These are phyloP conservation scores for Blastocladiella emersonii DNA, from an alignment of 371 early-diverging fungal species.

Conservation along the genomic window DNA sequence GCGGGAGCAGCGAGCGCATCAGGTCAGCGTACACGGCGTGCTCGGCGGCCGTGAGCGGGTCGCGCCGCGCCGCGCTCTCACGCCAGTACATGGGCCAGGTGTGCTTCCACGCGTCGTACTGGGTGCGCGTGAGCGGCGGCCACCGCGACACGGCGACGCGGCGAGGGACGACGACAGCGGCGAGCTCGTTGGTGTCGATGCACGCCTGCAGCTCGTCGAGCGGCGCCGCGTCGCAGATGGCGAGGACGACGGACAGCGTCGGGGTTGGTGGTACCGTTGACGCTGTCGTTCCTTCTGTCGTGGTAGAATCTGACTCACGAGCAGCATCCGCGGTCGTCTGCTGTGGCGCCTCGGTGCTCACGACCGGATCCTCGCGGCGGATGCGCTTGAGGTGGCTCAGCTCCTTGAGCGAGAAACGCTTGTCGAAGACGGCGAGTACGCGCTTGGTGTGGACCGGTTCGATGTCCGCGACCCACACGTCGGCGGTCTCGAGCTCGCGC, in stretches of 20 bases:
- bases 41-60: background rate
- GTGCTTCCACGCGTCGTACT: constrained; percentile 3
- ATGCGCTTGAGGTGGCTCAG: constrained; percentile 4
- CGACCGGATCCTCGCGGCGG: background rate
- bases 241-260: background rate
- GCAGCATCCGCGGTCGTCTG: too few species aligned
- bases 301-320: background rate
- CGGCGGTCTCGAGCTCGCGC: background rate
- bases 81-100: constrained; percentile 9
- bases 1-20: background rate
- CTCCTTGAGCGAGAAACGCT: background rate
- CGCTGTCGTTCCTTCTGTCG: too few species aligned
- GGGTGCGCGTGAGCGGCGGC: constrained; percentile 5
- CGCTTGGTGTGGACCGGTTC: background rate
- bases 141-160: background rate
- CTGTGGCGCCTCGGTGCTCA: background rate
- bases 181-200: background rate
- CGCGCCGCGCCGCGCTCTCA: background rate
- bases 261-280: background rate
- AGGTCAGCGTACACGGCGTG: background rate
- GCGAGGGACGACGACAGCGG: background rate
- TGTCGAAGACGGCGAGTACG: background rate
- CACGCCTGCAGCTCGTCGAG: background rate
- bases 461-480: background rate
- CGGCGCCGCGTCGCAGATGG: too few species aligned